A percentile compares a stretch with the other conserved stretches of the same genome.
Evolutionary conservation across 2,329 filamentous ascomycete species (phyloP).

Genomic region (Apiospora aurea): DNA sequence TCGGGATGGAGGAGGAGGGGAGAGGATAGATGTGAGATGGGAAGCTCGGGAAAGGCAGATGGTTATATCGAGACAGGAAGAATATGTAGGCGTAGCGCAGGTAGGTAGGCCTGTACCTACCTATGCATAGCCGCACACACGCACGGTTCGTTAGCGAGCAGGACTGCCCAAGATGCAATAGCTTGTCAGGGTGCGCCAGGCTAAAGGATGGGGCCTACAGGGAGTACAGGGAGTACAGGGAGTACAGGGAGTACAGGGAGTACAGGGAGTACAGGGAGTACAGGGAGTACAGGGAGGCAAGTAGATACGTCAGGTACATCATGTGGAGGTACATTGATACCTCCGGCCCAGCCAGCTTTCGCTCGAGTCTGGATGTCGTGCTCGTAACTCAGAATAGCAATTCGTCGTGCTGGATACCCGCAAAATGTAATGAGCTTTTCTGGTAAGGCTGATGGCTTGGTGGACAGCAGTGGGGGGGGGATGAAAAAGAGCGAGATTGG

Average conservation of each 20-base stretch:
- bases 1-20: constrained; percentile 31
- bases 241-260: background rate
- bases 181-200: constrained; percentile 19
- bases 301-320: constrained; percentile 10
- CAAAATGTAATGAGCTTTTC: background rate
- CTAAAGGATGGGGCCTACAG: constrained; percentile 17
- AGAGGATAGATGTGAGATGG: constrained; percentile 31
- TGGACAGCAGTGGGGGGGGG: background rate
- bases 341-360: background rate
- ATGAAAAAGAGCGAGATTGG: background rate
- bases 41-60: constrained; percentile 25
- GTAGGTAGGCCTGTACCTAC: background rate
- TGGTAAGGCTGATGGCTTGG: constrained; percentile 14
- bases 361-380: constrained; percentile 14
- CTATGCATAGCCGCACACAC: constrained; percentile 19
- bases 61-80: constrained; percentile 25
- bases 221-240: background rate
- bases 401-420: background rate
- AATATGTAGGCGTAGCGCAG: background rate
- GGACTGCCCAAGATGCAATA: constrained; percentile 19
- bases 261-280: background rate
- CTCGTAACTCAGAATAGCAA: constrained; percentile 11
- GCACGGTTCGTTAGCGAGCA: constrained; percentile 19
- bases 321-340: background rate
- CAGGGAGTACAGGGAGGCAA: background rate